Base-by-base conservation (phyloP, 164 flowering plant genomes). In the Kalanchoe fedtschenkoi region DNA sequence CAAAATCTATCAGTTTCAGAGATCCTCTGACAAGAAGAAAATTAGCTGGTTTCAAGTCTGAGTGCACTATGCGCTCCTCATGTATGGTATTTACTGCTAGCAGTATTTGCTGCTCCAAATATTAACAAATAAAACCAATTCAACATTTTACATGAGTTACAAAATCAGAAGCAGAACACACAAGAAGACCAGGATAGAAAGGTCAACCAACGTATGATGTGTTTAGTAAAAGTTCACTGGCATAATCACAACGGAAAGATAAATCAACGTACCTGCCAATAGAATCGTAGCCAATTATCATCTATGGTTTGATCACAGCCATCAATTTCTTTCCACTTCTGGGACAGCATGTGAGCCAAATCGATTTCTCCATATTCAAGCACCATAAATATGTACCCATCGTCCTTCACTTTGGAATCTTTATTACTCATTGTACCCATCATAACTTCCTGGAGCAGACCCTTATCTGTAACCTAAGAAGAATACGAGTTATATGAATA, bases 361-460 rank as follows among this genome's bases (percentile, higher is more conserved):
- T 93, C 99, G 68, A 90, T 93, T 76, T 93, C 99, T 62, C 99
- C 99, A 77, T 90, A 87, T 71, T 93, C 99, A 62, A 93, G 96
- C 8, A 93, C 96, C 97, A 93, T 87, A 81, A 85, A 93, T 61
- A 93, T 84, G 70, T 71, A 85, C 58, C 83, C 91, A 78, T 93
- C 99, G 65, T 83, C 97, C 81, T 72, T 87, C 58, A 93, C 86
- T 78, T 76, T 85, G 47, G 77, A 77, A 75, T 93, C 97, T 68
- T 88, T 90, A 54, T 76, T 80, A 65, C 63, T 82, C 78, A 77
- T 77, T 61, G 80, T 69, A 63, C 89, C 91, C 65, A 64, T 82
- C 78, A 82, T 66, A 60, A 90, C 95, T 81, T 84, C 97, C 35
- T 72, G 71, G 43, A 85, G 91, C 76, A 90, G 79, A 61, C 70